A percentile compares a stretch with the other conserved stretches of the same genome.
phyloP scores from a whole-genome alignment of 495 filamentous ascomycete genomes.

The Diplogelasinospora grovesii region DNA sequence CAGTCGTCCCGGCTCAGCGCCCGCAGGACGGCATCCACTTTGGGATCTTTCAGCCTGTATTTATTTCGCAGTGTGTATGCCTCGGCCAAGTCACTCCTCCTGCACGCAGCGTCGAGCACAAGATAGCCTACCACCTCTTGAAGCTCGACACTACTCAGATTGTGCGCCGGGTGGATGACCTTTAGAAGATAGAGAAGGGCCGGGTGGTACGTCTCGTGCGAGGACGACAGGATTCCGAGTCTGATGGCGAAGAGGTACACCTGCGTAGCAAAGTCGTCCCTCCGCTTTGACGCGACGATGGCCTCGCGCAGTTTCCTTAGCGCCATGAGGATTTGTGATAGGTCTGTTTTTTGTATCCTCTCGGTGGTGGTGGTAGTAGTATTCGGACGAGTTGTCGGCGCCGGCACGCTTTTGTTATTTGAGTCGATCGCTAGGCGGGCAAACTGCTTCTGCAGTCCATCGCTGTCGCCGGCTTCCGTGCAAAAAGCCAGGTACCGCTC shows the following conservation, averaged over 20 bases:
- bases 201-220: conserved; percentile 84
- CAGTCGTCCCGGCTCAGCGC: conserved; percentile 78
- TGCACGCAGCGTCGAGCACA: conserved; percentile 82
- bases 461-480: conserved; percentile 54
- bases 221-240: conserved; percentile 66
- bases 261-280: conserved; percentile 61
- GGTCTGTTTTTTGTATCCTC: conserved; percentile 25
- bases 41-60: conserved; percentile 51
- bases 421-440: conserved; percentile 50
- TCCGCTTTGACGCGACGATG: conserved; percentile 64
- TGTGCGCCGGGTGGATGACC: conserved; percentile 56
- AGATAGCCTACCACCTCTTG: conserved; percentile 74
- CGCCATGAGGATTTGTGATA: conserved; percentile 51
- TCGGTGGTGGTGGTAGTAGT: conserved; percentile 2
- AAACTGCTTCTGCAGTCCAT: conserved; percentile 67
- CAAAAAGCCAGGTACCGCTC: conserved; percentile 85
- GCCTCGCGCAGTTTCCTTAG: conserved; percentile 91
- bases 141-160: conserved; percentile 59
- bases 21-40: conserved; percentile 58
- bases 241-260: conserved; percentile 78
- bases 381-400: conserved; percentile 3
- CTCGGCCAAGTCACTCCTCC: conserved; percentile 63
- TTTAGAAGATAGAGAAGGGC: conserved; percentile 73
- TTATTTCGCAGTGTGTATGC: conserved; percentile 58
- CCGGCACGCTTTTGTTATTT: conserved; percentile 7